Base-by-base conservation (phyloP, 2,329 filamentous ascomycete genomes). In the Cercospora canescens region DNA sequence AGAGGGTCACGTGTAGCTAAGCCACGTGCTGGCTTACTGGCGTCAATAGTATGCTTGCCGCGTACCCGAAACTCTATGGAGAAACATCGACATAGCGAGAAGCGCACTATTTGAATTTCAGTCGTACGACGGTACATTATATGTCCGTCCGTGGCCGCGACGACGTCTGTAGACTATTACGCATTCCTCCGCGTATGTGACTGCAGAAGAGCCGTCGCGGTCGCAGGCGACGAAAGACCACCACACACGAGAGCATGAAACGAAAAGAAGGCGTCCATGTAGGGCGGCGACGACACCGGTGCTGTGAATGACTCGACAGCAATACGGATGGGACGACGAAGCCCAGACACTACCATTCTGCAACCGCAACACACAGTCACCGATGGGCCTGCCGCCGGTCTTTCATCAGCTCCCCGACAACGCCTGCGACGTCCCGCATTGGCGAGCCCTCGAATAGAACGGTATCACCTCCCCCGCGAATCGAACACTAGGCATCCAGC, bases 401-500 rank as follows among this genome's bases (percentile, higher is more conserved):
- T 30, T 35, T 62, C 41, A 62, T 37, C 60, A 54, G 6, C 60
- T 9, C 60, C 60, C 45, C 37, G 45, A 62, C 60, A 62, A 62
- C 16, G 60, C 37, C 60, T 62, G 60, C 60, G 60, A 62, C 28
- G 60, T 62, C 50, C 60, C 60, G 50, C 50, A 57, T 63, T 34
- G 60, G 45, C 50, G 60, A 57, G 50, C 48, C 35, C 50, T 63
- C 50, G 60, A 63, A 63, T 6, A 63, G 60, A 57, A 63, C 60
- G 60, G 60, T 63, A 57, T 57, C 60, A 63, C 18, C 60, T 57
- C 35, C 48, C 30, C 50, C 50, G 34, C 60, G 48, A 56, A 63
- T 57, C 50, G 56, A 63, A 63, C 60, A 62, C 60, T 62, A 62
- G 60, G 37, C 60, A 62, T 30, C 60, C 60, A 30, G 41, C 60